Percentiles rank a stretch among this genome's conserved stretches.
phyloP scores from a whole-genome alignment of 768 basidiomycete species.

The Neoboletus subvelutipes region DNA sequence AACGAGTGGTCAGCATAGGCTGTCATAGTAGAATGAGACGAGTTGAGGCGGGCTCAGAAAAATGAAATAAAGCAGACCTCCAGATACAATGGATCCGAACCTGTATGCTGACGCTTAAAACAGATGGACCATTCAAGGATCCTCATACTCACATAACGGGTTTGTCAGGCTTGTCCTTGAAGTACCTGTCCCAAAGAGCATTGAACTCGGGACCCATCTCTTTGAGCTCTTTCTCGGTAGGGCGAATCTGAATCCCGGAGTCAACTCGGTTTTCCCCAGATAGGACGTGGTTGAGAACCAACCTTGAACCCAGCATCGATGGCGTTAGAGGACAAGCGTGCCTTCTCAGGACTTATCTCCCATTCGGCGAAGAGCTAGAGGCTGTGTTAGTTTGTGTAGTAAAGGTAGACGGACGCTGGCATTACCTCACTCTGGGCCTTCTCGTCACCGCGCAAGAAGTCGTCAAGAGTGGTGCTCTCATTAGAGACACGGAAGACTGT shows the following conservation, averaged over 20 bases:
- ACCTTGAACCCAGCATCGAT: constrained; percentile 79
- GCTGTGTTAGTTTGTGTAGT: neutral
- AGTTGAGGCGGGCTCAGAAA: neutral
- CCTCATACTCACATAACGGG: constrained; percentile 56
- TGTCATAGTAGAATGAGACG: constrained; percentile 11
- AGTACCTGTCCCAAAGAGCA: constrained; percentile 64
- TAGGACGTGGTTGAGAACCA: neutral
- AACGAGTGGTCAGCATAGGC: constrained; percentile 71
- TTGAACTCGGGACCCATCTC: constrained; percentile 81
- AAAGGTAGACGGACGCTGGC: neutral
- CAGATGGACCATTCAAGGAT: neutral
- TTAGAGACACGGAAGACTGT: constrained; percentile 66
- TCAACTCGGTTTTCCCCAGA: neutral
- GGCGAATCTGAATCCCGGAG: constrained; percentile 52
- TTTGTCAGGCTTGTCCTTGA: constrained; percentile 80
- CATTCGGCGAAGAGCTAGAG: constrained; percentile 56
- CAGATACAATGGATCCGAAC: constrained; percentile 69
- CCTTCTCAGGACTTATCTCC: constrained; percentile 67
- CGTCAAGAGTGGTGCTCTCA: constrained; percentile 60
- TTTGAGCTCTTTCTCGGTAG: constrained; percentile 65
- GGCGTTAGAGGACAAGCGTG: constrained; percentile 64
- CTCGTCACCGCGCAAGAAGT: constrained; percentile 68
- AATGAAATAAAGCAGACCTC: constrained; percentile 34
- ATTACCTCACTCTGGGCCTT: constrained; percentile 54
- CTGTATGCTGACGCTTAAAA: constrained; percentile 20